Percentiles rank a stretch among this genome's conserved stretches.
Evolutionary conservation across 108 stramenopile genomes (phyloP).

Genomic region (Stephanodiscus triporus): DNA sequence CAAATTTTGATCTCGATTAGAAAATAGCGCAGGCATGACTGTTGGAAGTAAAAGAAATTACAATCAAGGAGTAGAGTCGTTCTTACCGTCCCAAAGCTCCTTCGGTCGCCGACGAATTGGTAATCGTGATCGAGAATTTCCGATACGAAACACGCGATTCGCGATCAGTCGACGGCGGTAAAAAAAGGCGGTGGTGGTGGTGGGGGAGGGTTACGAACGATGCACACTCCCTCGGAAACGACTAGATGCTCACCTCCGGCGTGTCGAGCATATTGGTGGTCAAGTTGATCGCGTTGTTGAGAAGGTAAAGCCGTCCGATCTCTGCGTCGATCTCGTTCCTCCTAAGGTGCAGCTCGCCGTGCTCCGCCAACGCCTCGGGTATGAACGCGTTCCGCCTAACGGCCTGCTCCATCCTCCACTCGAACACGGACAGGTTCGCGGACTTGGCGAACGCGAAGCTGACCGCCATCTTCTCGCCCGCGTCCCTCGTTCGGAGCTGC

Average conservation of each 20-base stretch:
- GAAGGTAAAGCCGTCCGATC: constrained; percentile 46
- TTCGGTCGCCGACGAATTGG: neutral
- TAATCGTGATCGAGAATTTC: no score
- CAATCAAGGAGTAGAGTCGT: no score
- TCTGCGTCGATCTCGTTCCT: constrained; percentile 47
- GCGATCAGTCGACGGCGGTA: no score
- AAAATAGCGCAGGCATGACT: no score
- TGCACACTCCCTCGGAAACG: no score
- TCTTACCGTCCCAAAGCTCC: constrained; percentile 59
- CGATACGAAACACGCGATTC: no score
- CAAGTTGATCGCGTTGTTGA: constrained; percentile 60
- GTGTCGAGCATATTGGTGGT: constrained; percentile 52
- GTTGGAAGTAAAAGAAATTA: no score
- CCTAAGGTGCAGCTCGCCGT: constrained; percentile 46
- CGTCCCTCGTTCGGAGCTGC: constrained; percentile 49
- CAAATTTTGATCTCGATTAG: neutral
- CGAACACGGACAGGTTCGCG: constrained; percentile 48
- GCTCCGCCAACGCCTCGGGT: constrained; percentile 53
- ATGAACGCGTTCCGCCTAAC: constrained; percentile 51
- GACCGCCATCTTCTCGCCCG: constrained; percentile 57
- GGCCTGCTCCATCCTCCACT: constrained; percentile 46
- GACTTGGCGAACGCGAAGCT: constrained; percentile 51
- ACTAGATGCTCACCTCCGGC: constrained; percentile 38
- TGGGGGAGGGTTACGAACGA: neutral
- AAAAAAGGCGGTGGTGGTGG: no score